Base-by-base conservation (phyloP, 495 filamentous ascomycete genomes). In the Tuber umbilicatum region DNA sequence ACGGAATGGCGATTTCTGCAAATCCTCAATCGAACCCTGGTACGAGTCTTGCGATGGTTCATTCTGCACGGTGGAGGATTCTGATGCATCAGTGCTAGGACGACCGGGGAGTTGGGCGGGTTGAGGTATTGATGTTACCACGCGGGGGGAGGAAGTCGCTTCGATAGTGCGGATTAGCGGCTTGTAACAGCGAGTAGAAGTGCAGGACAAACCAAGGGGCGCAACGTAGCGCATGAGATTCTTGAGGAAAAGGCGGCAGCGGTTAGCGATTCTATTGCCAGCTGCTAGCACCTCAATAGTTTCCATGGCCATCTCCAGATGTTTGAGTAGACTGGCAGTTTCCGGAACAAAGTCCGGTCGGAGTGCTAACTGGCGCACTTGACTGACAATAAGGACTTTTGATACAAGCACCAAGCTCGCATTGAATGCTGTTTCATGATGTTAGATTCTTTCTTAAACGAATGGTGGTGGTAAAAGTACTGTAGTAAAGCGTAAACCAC, bases 401-500 rank as follows among this genome's bases (percentile, higher is more conserved):
- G 82, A 83, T 16, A 85, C 75, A 4, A 85, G 79, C 2, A 85
- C 83, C 14, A 86, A 76, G 3, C 80, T 83, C 1, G 85, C 81
- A 27, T 86, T 85, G 75, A 86, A 86, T 19, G 83, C 84, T 85
- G 14, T 64, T 64, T 64, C 19, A 16, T 39, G 50, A 1, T 2
- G 42, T 71, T 70, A 27, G 69, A 70, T 9, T 27, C n/a, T 7
- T 17, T 10, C 0, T n/a, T 42, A 12, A 40, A 43, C 27, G 73
- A 31, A 38, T 2, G n/a, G 55, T 64, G 9, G 21, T 10, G 39
- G 40, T 41, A 23, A 27, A 31, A 68, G 17, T 38, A 85, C 84
- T 84, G 72, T 85, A 86, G 39, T 85, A 85, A 27, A 86, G 70
- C 7, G 85, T 84, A 70, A 82, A 85, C 83, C 83, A 84, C 84